Percentiles rank a stretch among this genome's conserved stretches.
phyloP scores from a whole-genome alignment of 371 early-diverging fungal genomes.

The Batrachochytrium dendrobatidis region DNA sequence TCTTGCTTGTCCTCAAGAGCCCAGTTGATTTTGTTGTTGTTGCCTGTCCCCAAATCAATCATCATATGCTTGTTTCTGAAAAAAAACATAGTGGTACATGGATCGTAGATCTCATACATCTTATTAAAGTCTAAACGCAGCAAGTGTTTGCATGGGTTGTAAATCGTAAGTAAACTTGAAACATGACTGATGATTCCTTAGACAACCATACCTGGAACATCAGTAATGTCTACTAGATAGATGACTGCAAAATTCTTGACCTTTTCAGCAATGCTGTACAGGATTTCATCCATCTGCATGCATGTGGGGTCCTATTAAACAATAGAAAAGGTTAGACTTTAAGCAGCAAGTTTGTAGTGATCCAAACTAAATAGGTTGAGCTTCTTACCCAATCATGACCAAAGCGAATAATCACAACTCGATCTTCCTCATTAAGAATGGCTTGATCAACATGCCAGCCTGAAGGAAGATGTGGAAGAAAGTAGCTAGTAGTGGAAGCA shows the following conservation, averaged over 20 bases:
- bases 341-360: neutral
- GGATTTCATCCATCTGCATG: conserved; percentile 95
- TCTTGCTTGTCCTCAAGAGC: conserved; percentile 63
- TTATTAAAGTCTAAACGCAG: conserved; percentile 66
- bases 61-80: conserved; percentile 94
- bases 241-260: conserved; percentile 96
- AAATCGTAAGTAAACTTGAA: neutral
- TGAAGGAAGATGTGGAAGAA: conserved; percentile 43
- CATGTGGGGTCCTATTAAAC: conserved; percentile 69
- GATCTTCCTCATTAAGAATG: conserved; percentile 94
- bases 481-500: conserved; percentile 25
- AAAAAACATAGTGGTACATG: conserved; percentile 72
- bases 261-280: conserved; percentile 86
- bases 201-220: conserved; percentile 37
- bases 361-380: neutral
- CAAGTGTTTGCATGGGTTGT: neutral
- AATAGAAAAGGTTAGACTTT: neutral
- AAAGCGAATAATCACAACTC: conserved; percentile 93
- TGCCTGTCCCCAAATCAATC: conserved; percentile 97
- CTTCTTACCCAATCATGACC: conserved; percentile 84
- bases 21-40: conserved; percentile 98
- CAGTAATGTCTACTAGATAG: conserved; percentile 59
- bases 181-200: neutral
- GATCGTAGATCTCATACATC: conserved; percentile 96
- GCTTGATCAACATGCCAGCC: conserved; percentile 99